Evolutionary conservation across 2,329 filamentous ascomycete species (phyloP).

Genomic region (Macroventuria anomochaeta): DNA sequence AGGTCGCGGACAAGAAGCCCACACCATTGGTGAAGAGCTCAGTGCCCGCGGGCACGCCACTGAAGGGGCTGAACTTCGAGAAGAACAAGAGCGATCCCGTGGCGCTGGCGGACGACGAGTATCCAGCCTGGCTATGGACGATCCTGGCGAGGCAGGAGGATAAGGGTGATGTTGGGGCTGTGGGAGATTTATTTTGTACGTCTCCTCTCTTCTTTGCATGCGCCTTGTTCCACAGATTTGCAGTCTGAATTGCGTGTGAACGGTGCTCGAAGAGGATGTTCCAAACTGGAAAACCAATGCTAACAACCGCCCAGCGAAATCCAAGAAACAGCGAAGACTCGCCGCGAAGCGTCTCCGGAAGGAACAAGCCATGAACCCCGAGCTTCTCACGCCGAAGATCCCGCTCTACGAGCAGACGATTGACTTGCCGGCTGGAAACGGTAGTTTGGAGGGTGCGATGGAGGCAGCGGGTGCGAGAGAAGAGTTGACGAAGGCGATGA

Average conservation of each 20-base stretch:
- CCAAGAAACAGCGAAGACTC: conserved; percentile 77
- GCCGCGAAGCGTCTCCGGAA: conserved; percentile 71
- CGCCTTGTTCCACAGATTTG: no score
- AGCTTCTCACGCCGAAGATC: conserved; percentile 67
- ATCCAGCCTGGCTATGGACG: conserved; percentile 81
- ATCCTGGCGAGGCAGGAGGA: conserved; percentile 69
- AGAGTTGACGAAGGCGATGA: conserved; percentile 73
- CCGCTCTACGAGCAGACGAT: conserved; percentile 79
- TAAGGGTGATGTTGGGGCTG: conserved; percentile 59
- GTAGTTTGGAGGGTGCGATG: conserved; percentile 55
- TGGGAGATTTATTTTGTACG: conserved; percentile 82
- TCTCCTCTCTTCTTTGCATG: no score
- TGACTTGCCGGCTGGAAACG: conserved; percentile 68
- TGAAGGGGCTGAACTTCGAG: conserved; percentile 78
- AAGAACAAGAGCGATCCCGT: conserved; percentile 77
- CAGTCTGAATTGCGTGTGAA: no score
- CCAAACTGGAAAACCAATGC: no score
- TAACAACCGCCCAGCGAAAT: conserved; percentile 61
- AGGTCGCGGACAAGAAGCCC: conserved; percentile 37
- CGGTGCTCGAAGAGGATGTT: no score
- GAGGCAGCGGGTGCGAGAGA: conserved; percentile 60
- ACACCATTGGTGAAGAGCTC: conserved; percentile 50
- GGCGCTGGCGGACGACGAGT: conserved; percentile 75
- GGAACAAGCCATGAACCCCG: conserved; percentile 70
- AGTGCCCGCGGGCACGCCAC: conserved; percentile 70